These are phyloP conservation scores for Jackrogersella minutella DNA, from an alignment of 495 filamentous ascomycete genomes.

Conservation along the genomic window DNA sequence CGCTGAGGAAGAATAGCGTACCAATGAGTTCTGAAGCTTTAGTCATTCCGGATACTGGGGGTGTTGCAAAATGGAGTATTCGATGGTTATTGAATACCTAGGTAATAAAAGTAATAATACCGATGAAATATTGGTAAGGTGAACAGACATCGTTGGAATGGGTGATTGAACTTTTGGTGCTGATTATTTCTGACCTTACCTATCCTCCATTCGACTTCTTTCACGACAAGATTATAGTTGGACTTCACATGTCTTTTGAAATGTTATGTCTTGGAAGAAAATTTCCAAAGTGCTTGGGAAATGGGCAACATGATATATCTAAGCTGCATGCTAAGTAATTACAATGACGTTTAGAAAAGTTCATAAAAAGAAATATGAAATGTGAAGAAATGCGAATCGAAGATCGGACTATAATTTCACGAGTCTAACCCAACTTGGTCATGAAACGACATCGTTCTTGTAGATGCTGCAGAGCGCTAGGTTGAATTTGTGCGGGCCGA, in stretches of 20 bases:
- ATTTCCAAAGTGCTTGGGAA: background rate
- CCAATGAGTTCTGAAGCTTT: too few species aligned
- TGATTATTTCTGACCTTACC: background rate
- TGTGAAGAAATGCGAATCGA: slow-evolving; percentile 15
- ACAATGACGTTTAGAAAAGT: slow-evolving; percentile 1
- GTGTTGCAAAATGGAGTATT: too few species aligned
- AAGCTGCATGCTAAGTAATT: background rate
- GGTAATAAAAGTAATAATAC: too few species aligned
- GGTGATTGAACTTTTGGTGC: background rate
- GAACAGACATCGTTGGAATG: background rate
- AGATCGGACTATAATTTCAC: slow-evolving; percentile 2
- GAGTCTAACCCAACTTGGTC: slow-evolving; percentile 5
- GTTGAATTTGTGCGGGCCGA: slow-evolving; percentile 26
- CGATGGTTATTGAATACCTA: too few species aligned
- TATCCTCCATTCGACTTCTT: background rate
- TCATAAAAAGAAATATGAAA: slow-evolving; percentile 14
- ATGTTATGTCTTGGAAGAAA: background rate
- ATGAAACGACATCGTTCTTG: slow-evolving; percentile 3
- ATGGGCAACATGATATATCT: background rate
- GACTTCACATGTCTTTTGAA: background rate
- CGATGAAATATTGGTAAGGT: too few species aligned
- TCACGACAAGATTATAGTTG: background rate
- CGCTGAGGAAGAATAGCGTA: too few species aligned
- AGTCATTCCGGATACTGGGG: too few species aligned
- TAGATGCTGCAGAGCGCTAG: slow-evolving; percentile 14